Conservation (phyloP, 495 filamentous ascomycete genomes). For the Aspergillus cristatus region DNA sequence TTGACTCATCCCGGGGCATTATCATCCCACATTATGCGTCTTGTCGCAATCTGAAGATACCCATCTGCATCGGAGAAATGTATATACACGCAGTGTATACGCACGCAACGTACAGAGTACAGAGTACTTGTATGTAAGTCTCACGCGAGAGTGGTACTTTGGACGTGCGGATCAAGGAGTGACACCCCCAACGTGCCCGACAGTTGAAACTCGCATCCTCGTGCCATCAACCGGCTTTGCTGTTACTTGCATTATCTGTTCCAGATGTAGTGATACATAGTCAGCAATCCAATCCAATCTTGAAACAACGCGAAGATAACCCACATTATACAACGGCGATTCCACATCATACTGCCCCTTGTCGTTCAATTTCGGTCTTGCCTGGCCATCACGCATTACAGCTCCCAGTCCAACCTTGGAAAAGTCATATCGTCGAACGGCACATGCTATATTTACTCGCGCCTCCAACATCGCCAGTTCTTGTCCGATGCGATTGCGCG, state of each 20-base stretch:
- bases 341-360: slow-evolving; percentile 33
- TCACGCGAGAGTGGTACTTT: too few species aligned
- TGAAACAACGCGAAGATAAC: slow-evolving; percentile 8
- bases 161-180: too few species aligned
- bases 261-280: neutral
- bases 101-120: too few species aligned
- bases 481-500: slow-evolving; percentile 42
- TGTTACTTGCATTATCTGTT: slow-evolving; percentile 10
- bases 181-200: too few species aligned
- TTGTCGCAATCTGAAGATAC: too few species aligned
- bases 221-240: slow-evolving; percentile 16
- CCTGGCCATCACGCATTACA: slow-evolving; percentile 9
- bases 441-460: slow-evolving; percentile 26
- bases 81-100: too few species aligned
- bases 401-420: slow-evolving; percentile 37
- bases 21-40: too few species aligned
- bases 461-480: slow-evolving; percentile 37
- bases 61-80: too few species aligned
- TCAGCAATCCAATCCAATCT: neutral
- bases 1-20: too few species aligned
- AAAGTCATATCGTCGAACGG: slow-evolving; percentile 33
- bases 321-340: slow-evolving; percentile 37
- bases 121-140: too few species aligned
- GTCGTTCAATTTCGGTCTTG: slow-evolving; percentile 17
- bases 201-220: slow-evolving; percentile 16